phyloP scores from a whole-genome alignment of 1,284 basidiomycete genomes.

The Pholiota adiposa region DNA sequence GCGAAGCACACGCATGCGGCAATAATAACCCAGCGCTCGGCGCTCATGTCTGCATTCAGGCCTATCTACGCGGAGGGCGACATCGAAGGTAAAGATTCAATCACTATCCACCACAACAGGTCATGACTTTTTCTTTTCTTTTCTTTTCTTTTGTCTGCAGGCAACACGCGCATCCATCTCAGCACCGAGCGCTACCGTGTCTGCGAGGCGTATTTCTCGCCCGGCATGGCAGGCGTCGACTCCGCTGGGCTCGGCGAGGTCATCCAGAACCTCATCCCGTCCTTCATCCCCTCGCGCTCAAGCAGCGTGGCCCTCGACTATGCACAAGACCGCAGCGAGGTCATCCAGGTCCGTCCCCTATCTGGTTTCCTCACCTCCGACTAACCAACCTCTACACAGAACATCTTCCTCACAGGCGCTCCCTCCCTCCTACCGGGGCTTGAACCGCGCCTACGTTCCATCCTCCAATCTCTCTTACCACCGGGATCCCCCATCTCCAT shows the following conservation, averaged over 20 bases:
- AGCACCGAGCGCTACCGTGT: constrained; percentile 95
- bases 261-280: constrained; percentile 83
- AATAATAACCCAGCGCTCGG: constrained; percentile 76
- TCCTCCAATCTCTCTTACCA: constrained; percentile 81
- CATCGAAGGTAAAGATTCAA: constrained; percentile 70
- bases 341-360: constrained; percentile 52
- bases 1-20: constrained; percentile 84
- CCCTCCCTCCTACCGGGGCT: constrained; percentile 81
- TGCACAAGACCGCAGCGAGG: constrained; percentile 56
- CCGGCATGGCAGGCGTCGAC: constrained; percentile 92
- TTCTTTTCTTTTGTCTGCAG: too few relatives aligned
- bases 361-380: background rate
- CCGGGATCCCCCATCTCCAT: constrained; percentile 76
- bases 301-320: constrained; percentile 19
- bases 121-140: too few relatives aligned
- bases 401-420: constrained; percentile 90
- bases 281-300: constrained; percentile 60
- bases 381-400: constrained; percentile 47
- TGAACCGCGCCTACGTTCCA: constrained; percentile 65
- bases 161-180: constrained; percentile 81
- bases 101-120: too few relatives aligned
- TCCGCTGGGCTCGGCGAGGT: constrained; percentile 94
- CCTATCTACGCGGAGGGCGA: constrained; percentile 76
- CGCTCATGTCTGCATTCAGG: constrained; percentile 84
- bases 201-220: constrained; percentile 94